phyloP scores from a whole-genome alignment of 2,329 filamentous ascomycete genomes.

The Diplodia seriata region DNA sequence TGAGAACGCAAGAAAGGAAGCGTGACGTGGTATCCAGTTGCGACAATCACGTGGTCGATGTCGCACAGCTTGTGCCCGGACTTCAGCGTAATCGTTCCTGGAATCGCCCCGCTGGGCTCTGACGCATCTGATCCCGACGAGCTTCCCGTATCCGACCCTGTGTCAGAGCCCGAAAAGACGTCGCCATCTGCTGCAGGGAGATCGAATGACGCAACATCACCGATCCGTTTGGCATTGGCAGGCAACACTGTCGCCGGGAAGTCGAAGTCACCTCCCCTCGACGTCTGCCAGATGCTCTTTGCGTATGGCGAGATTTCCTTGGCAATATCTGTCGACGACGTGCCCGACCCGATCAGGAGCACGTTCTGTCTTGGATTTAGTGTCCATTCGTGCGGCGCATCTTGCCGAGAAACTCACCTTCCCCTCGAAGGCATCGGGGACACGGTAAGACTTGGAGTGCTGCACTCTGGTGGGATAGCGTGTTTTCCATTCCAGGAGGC shows the following conservation, averaged over 20 bases:
- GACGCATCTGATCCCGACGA: conserved; percentile 10
- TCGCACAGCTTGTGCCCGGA: conserved; percentile 60
- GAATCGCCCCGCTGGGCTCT: conserved; percentile 50
- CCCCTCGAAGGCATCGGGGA: conserved; percentile 56
- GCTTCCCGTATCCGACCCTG: conserved; percentile 15
- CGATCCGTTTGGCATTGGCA: conserved; percentile 59
- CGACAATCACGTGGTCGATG: conserved; percentile 69
- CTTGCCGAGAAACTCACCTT: conserved; percentile 54
- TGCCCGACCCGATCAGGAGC: conserved; percentile 63
- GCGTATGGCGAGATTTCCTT: conserved; percentile 58
- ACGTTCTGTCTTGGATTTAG: conserved; percentile 52
- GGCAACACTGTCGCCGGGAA: conserved; percentile 63
- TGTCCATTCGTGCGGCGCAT: conserved; percentile 36
- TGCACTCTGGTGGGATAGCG: conserved; percentile 54
- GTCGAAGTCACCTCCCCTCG: conserved; percentile 67
- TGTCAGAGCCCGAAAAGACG: conserved; percentile 4
- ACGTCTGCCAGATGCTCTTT: conserved; percentile 60
- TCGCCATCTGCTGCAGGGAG: conserved; percentile 7
- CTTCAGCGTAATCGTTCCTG: conserved; percentile 59
- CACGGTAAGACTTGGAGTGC: conserved; percentile 61
- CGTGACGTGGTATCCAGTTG: conserved; percentile 72
- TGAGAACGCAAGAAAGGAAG: conserved; percentile 67
- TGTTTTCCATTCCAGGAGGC: conserved; percentile 55
- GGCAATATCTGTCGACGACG: conserved; percentile 63
- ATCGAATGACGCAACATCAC: conserved; percentile 59